Evolutionary conservation across 495 filamentous ascomycete genomes (phyloP).

Genomic region (Lepidopterella palustris): DNA sequence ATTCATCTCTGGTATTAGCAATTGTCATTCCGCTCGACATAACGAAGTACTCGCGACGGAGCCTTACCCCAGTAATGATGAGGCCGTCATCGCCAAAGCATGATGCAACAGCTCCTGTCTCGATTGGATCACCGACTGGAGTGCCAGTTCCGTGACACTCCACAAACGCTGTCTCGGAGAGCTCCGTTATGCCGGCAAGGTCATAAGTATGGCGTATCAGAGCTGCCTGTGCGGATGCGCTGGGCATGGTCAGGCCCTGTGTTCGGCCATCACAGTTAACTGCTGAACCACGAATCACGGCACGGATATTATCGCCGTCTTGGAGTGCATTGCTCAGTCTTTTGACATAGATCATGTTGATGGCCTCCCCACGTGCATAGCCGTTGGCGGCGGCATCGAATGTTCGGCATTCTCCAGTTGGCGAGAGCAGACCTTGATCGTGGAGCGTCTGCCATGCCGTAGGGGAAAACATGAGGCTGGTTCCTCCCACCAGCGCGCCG

Average conservation of each 20-base stretch:
- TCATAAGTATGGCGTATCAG: constrained; percentile 15
- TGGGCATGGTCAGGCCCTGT: constrained; percentile 12
- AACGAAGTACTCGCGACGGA: neutral
- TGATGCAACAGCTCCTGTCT: neutral
- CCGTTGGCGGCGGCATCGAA: constrained; percentile 60
- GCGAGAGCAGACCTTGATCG: constrained; percentile 31
- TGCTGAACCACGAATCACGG: neutral
- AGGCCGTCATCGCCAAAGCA: neutral
- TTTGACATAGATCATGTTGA: constrained; percentile 55
- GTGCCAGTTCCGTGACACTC: neutral
- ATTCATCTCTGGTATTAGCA: neutral
- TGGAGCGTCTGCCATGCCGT: constrained; percentile 50
- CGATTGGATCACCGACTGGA: neutral
- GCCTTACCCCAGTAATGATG: neutral
- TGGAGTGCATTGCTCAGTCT: constrained; percentile 34
- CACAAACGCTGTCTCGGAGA: neutral
- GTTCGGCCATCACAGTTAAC: neutral
- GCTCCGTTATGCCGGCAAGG: neutral
- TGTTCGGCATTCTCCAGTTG: constrained; percentile 45
- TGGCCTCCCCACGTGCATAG: constrained; percentile 60
- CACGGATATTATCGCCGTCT: constrained; percentile 14
- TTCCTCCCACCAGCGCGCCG: constrained; percentile 30
- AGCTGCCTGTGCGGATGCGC: constrained; percentile 10
- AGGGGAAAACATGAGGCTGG: constrained; percentile 48
- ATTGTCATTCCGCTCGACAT: no score